Conservation (phyloP, 768 basidiomycete species). For the Kwoniella newhampshirensis region DNA sequence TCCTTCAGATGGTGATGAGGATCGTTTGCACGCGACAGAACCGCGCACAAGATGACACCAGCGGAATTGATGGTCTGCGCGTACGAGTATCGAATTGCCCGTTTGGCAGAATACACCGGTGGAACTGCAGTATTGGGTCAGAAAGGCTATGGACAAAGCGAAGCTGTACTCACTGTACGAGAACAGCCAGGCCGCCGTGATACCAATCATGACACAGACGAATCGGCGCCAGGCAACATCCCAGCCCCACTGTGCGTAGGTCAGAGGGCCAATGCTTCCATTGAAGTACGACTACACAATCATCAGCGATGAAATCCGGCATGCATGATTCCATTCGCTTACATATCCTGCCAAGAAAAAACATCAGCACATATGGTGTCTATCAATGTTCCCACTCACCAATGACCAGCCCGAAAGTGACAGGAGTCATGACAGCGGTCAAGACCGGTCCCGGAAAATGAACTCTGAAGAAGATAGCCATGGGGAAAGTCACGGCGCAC, state of each 20-base stretch:
- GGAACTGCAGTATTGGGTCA: conserved; percentile 59
- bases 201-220: conserved; percentile 63
- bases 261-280: conserved; percentile 54
- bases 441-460: conserved; percentile 74
- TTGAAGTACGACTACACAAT: conserved; percentile 54
- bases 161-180: conserved; percentile 17
- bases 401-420: conserved; percentile 44
- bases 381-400: conserved; percentile 22
- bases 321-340: conserved; percentile 60
- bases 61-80: conserved; percentile 68
- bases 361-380: background rate
- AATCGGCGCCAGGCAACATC: conserved; percentile 64
- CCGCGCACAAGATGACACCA: conserved; percentile 71
- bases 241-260: conserved; percentile 49
- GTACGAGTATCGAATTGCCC: conserved; percentile 69
- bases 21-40: conserved; percentile 69
- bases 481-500: conserved; percentile 68
- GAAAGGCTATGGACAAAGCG: background rate
- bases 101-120: conserved; percentile 72
- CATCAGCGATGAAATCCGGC: conserved; percentile 59
- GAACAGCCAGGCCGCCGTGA: conserved; percentile 68
- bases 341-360: conserved; percentile 38
- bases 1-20: conserved; percentile 58
- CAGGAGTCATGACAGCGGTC: conserved; percentile 60
- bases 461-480: conserved; percentile 68